phyloP scores from a whole-genome alignment of 2,329 filamentous ascomycete genomes.

The Aspergillus alliaceus region DNA sequence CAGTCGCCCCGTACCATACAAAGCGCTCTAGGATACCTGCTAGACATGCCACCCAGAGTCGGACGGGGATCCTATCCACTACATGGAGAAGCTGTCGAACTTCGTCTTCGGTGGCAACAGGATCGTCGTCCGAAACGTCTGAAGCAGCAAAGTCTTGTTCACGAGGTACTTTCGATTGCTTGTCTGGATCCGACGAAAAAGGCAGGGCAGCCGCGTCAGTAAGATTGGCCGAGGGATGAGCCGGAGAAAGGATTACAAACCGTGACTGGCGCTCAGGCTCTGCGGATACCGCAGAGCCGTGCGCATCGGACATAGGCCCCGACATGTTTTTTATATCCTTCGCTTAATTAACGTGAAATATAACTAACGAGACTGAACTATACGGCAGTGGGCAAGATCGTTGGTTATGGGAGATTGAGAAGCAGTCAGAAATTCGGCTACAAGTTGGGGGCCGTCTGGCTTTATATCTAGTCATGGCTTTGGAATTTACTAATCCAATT shows the following conservation, averaged over 20 bases:
- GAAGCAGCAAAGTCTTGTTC: too few species aligned
- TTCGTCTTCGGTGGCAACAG: constrained; percentile 12
- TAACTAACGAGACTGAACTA: too few species aligned
- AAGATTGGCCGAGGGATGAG: not conserved
- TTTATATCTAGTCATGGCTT: too few species aligned
- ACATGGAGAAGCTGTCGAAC: constrained; percentile 13
- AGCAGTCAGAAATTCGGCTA: too few species aligned
- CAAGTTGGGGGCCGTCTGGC: too few species aligned
- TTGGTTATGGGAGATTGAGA: too few species aligned
- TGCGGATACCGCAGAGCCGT: constrained; percentile 6
- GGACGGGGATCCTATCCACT: constrained; percentile 6
- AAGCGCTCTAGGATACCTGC: constrained; percentile 15
- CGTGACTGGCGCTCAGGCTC: constrained; percentile 6
- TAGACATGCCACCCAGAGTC: constrained; percentile 9
- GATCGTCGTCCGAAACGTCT: not conserved
- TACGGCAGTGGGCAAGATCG: too few species aligned
- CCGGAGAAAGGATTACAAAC: constrained; percentile 10
- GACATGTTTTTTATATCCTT: not conserved
- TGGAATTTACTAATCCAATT: too few species aligned
- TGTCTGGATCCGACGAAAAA: not conserved
- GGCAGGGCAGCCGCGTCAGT: not conserved
- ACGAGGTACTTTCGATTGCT: too few species aligned
- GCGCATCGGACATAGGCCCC: constrained; percentile 1
- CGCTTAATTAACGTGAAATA: too few species aligned
- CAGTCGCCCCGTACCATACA: constrained; percentile 12